These are phyloP conservation scores for Fraxinus anomala DNA, from an alignment of 257 asterid species.

Conservation along the genomic window DNA sequence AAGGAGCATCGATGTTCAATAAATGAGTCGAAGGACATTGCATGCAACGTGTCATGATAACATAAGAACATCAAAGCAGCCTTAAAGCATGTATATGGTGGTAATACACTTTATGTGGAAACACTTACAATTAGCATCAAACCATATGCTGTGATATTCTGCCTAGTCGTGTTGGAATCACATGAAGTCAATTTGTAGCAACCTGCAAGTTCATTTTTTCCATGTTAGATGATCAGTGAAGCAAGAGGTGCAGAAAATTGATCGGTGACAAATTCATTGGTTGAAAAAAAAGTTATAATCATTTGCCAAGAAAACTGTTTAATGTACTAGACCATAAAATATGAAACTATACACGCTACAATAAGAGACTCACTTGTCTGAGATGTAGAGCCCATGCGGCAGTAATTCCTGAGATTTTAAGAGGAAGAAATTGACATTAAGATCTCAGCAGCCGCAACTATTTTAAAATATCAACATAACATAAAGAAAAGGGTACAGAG, in stretches of 20 bases:
- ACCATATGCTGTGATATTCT: conserved; percentile 78
- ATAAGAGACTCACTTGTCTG: conserved; percentile 45
- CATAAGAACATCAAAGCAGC: neutral
- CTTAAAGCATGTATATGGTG: neutral
- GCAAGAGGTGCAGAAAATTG: conserved; percentile 2
- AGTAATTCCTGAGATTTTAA: conserved; percentile 55
- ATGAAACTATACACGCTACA: neutral
- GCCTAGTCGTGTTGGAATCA: conserved; percentile 49
- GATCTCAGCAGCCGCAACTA: neutral
- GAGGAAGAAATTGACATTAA: conserved; percentile 13
- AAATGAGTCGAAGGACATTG: neutral
- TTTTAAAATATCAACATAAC: neutral
- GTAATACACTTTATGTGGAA: neutral
- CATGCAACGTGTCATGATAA: neutral
- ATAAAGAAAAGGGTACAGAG: neutral
- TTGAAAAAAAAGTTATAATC: neutral
- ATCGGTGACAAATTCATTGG: neutral
- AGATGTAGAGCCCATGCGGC: conserved; percentile 64
- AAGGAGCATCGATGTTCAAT: neutral
- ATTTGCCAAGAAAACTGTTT: neutral
- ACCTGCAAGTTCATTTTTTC: conserved; percentile 46
- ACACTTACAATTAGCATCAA: conserved; percentile 72
- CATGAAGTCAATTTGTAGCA: conserved; percentile 77
- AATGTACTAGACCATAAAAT: neutral
- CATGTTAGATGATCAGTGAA: conserved; percentile 4